phyloP scores from a whole-genome alignment of 2,329 filamentous ascomycete species.

The Dactylellina sp. region DNA sequence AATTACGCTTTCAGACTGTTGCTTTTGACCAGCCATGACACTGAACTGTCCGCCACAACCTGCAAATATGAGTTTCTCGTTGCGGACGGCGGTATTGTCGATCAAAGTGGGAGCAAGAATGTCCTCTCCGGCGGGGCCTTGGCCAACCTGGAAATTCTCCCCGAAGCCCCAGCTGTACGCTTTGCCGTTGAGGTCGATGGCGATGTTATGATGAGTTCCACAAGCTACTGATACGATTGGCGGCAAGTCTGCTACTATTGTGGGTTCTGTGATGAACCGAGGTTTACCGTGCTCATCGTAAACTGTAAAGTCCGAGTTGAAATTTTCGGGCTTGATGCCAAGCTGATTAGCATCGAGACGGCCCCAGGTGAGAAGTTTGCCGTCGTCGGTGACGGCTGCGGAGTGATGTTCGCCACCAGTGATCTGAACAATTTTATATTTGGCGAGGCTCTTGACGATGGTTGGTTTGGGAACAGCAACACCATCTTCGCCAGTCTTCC shows the following conservation, averaged over 20 bases:
- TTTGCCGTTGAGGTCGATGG: slow-evolving; percentile 73
- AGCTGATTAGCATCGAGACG: slow-evolving; percentile 69
- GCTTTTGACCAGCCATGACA: slow-evolving; percentile 68
- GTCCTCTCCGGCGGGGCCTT: slow-evolving; percentile 79
- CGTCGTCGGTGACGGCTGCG: slow-evolving; percentile 71
- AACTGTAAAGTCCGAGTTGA: slow-evolving; percentile 72
- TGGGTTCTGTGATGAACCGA: slow-evolving; percentile 78
- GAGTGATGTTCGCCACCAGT: slow-evolving; percentile 83
- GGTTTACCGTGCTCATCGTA: slow-evolving; percentile 74
- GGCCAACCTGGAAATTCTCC: slow-evolving; percentile 82
- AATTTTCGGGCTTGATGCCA: slow-evolving; percentile 70
- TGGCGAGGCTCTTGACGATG: slow-evolving; percentile 73
- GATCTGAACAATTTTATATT: slow-evolving; percentile 75
- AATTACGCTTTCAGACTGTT: slow-evolving; percentile 25
- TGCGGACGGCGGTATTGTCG: slow-evolving; percentile 84
- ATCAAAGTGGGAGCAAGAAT: slow-evolving; percentile 81
- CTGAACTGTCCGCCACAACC: slow-evolving; percentile 89
- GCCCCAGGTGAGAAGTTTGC: slow-evolving; percentile 73
- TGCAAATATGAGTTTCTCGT: slow-evolving; percentile 79
- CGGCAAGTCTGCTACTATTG: slow-evolving; percentile 69
- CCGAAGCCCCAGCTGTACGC: slow-evolving; percentile 85
- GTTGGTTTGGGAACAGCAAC: slow-evolving; percentile 79
- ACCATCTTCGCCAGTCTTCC: slow-evolving; percentile 73
- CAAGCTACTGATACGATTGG: slow-evolving; percentile 72
- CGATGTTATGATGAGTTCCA: slow-evolving; percentile 79